Evolutionary conservation across 495 filamentous ascomycete genomes (phyloP).

Genomic region (Penicillium cinerascens): DNA sequence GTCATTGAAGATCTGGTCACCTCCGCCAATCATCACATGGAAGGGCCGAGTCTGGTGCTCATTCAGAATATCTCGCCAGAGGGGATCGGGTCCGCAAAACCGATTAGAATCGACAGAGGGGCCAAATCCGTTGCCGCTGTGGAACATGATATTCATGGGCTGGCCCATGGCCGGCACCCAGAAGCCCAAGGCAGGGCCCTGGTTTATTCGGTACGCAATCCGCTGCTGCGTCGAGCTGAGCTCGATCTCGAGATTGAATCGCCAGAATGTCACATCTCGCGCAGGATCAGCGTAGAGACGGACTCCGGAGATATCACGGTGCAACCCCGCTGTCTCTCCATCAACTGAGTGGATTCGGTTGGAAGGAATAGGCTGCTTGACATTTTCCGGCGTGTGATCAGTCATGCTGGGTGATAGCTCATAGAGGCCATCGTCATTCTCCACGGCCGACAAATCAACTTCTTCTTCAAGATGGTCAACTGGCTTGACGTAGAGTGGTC

Average conservation of each 20-base stretch:
- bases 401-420: constrained; percentile 51
- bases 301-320: constrained; percentile 74
- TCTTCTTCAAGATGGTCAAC: constrained; percentile 76
- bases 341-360: constrained; percentile 48
- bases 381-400: constrained; percentile 36
- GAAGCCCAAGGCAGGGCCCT: constrained; percentile 82
- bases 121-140: constrained; percentile 96
- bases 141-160: constrained; percentile 97
- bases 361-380: constrained; percentile 39
- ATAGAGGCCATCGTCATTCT: constrained; percentile 79
- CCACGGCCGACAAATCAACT: constrained; percentile 67
- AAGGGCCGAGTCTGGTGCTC: constrained; percentile 89
- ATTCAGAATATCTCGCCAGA: constrained; percentile 95
- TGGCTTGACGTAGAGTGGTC: constrained; percentile 77
- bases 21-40: constrained; percentile 97
- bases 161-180: constrained; percentile 88
- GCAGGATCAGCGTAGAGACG: constrained; percentile 81
- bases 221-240: constrained; percentile 70
- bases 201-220: constrained; percentile 93
- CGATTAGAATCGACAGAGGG: constrained; percentile 69
- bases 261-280: constrained; percentile 90
- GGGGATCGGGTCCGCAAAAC: constrained; percentile 87
- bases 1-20: constrained; percentile 97
- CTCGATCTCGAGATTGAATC: constrained; percentile 91
- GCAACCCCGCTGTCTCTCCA: constrained; percentile 71